These are phyloP conservation scores for Calophaca sinica DNA, from an alignment of 306 rosid genomes.

Conservation along the genomic window DNA sequence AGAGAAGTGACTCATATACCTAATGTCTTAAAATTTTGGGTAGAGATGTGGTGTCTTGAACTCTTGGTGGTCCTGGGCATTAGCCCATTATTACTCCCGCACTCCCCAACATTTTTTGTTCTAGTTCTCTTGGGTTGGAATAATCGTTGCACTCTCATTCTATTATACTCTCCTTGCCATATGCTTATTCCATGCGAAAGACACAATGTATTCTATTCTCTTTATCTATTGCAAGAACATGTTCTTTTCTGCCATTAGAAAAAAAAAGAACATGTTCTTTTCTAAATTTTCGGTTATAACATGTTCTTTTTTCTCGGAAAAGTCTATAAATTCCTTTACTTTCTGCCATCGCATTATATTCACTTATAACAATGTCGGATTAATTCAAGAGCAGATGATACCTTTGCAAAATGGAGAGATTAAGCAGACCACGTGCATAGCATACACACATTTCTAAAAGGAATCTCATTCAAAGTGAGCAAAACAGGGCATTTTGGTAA, in stretches of 20 bases:
- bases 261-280: conserved; percentile 1
- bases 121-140: too few relatives aligned
- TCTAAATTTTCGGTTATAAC: background rate
- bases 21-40: too few relatives aligned
- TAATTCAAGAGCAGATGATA: background rate
- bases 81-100: too few relatives aligned
- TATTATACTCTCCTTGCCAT: background rate
- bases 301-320: background rate
- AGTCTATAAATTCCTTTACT: conserved; percentile 2
- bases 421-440: background rate
- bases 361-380: background rate
- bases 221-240: background rate
- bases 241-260: conserved; percentile 5
- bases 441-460: background rate
- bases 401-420: background rate
- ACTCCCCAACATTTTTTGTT: too few relatives aligned
- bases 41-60: too few relatives aligned
- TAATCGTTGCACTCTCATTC: too few relatives aligned
- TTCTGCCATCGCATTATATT: background rate
- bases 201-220: conserved; percentile 15
- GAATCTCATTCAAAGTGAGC: conserved; percentile 2
- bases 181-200: background rate
- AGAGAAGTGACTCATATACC: too few relatives aligned
- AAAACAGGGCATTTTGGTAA: background rate
- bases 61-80: too few relatives aligned